phyloP scores from a whole-genome alignment of 306 rosid species.

The Casuarina glauca region DNA sequence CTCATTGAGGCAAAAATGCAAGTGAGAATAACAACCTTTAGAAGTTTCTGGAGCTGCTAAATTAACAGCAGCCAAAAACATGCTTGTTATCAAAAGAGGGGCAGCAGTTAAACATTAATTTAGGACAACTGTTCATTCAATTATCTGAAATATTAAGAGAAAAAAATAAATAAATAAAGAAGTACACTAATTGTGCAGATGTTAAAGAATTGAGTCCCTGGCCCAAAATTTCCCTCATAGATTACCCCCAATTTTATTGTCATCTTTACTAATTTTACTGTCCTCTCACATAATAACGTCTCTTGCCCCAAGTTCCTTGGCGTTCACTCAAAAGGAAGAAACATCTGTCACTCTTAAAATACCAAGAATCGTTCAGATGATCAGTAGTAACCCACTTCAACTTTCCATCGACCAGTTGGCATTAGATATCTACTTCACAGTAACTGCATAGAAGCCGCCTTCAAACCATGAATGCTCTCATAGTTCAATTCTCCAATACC shows the following conservation, averaged over 20 bases:
- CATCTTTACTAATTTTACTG: not conserved
- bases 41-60: not conserved
- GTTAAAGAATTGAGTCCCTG: not conserved
- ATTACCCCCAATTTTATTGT: not conserved
- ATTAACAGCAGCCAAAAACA: not conserved
- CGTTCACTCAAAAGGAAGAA: too few relatives aligned
- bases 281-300: too few relatives aligned
- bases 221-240: not conserved
- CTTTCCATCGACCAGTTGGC: not conserved
- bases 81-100: not conserved
- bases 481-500: too few relatives aligned
- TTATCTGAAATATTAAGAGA: not conserved
- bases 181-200: not conserved
- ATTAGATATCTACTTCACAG: too few relatives aligned
- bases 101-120: not conserved
- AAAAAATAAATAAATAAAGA: not conserved
- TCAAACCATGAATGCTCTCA: too few relatives aligned
- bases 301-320: too few relatives aligned
- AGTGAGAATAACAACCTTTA: not conserved
- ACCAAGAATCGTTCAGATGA: too few relatives aligned
- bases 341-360: too few relatives aligned
- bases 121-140: not conserved
- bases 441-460: too few relatives aligned
- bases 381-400: too few relatives aligned
- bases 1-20: not conserved